Conservation (phyloP, 805 yeast genomes). For the Kodamaea restingae region DNA sequence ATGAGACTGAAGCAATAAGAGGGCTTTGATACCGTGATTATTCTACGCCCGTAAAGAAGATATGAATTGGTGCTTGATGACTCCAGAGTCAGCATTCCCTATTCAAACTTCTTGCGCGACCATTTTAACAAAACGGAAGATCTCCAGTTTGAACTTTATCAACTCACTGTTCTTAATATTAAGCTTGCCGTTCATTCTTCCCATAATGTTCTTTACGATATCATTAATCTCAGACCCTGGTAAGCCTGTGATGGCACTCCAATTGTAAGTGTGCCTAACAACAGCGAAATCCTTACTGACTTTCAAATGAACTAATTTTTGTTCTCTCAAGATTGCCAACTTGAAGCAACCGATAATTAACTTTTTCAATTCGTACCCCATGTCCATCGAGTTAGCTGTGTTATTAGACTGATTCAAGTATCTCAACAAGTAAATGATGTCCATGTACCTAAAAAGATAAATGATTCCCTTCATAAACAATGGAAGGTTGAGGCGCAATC, state of each 20-base stretch:
- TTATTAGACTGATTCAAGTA: constrained; percentile 44
- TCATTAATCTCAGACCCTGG: constrained; percentile 31
- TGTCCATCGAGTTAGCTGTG: constrained; percentile 39
- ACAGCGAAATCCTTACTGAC: constrained; percentile 7
- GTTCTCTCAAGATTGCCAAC: constrained; percentile 33
- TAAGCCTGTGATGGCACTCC: constrained; percentile 37
- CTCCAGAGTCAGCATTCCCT: too few species aligned
- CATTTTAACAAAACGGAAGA: constrained; percentile 41
- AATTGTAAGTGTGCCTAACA: constrained; percentile 17
- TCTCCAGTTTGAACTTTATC: constrained; percentile 34
- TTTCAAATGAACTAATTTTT: constrained; percentile 7
- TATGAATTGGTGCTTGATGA: too few species aligned
- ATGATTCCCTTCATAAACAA: constrained; percentile 39
- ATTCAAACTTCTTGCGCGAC: constrained; percentile 24
- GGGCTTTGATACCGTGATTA: too few species aligned
- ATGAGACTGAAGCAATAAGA: too few species aligned
- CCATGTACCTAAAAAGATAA: constrained; percentile 44
- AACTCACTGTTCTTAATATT: constrained; percentile 35
- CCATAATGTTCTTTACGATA: constrained; percentile 33
- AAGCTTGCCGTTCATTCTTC: constrained; percentile 40
- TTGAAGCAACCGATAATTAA: constrained; percentile 42
- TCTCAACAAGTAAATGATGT: constrained; percentile 41
- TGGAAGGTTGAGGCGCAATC: constrained; percentile 33
- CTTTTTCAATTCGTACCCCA: constrained; percentile 40
- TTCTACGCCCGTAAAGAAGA: too few species aligned